A percentile compares a stretch with the other conserved stretches of the same genome.
These are phyloP conservation scores for Haplosporangium gracile DNA, from an alignment of 192 early-diverging fungal genomes.

Conservation along the genomic window DNA sequence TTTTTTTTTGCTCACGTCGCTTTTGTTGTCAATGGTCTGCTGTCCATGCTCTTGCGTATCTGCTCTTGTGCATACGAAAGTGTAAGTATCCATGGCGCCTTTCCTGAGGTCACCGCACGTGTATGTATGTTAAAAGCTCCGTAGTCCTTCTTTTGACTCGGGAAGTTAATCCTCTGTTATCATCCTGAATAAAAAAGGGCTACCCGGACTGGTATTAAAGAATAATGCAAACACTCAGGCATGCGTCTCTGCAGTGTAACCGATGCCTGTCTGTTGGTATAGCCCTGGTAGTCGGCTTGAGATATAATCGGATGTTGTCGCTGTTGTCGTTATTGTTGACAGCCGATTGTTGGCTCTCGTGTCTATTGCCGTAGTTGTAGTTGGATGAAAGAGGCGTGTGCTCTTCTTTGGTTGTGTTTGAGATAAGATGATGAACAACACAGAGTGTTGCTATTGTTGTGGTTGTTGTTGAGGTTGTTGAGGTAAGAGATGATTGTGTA, in stretches of 20 bases:
- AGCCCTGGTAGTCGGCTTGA: no score
- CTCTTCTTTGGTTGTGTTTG: no score
- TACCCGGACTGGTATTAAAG: neutral
- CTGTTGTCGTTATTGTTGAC: no score
- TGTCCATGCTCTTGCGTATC: conserved; percentile 8
- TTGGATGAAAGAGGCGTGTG: no score
- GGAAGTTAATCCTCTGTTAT: neutral
- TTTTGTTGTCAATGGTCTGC: neutral
- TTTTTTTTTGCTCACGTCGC: neutral
- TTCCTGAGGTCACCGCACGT: neutral
- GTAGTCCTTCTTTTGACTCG: neutral
- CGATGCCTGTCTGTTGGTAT: no score
- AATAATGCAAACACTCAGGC: neutral
- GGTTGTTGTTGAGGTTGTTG: neutral
- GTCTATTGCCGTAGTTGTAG: no score
- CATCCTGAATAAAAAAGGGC: neutral
- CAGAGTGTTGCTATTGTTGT: neutral
- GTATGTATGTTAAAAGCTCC: neutral
- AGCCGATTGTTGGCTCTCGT: no score
- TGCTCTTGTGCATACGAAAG: conserved; percentile 6
- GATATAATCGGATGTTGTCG: no score
- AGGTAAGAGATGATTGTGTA: conserved; percentile 1
- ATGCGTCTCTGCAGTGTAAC: no score
- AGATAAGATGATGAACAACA: no score
- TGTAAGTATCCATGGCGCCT: neutral